Conservation (phyloP, 768 basidiomycete species). For the Tylopilus balloui region DNA sequence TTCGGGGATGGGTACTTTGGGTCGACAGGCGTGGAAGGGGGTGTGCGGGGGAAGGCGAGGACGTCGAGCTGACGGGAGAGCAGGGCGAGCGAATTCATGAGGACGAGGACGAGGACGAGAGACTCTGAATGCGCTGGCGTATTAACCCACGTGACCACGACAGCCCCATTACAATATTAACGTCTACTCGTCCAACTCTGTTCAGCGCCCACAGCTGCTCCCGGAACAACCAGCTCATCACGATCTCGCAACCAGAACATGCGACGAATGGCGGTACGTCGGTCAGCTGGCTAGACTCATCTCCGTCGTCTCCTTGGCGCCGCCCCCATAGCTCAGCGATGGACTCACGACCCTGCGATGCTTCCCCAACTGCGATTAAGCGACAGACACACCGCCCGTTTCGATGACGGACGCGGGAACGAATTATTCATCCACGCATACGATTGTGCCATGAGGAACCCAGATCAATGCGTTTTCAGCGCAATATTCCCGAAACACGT, state of each 20-base stretch:
- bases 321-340: not conserved
- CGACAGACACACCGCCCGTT: constrained; percentile 80
- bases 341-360: constrained; percentile 71
- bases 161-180: constrained; percentile 39
- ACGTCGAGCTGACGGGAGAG: constrained; percentile 82
- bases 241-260: constrained; percentile 46
- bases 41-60: constrained; percentile 55
- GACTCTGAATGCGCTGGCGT: not conserved
- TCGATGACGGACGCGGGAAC: constrained; percentile 74
- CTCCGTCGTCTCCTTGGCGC: constrained; percentile 29
- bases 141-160: constrained; percentile 27
- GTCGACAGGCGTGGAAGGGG: constrained; percentile 51
- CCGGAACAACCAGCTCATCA: constrained; percentile 47
- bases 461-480: constrained; percentile 24
- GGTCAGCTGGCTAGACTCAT: constrained; percentile 66
- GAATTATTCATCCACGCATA: constrained; percentile 56
- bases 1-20: constrained; percentile 27
- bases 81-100: constrained; percentile 80
- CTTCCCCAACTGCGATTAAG: constrained; percentile 84
- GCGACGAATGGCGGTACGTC: constrained; percentile 61
- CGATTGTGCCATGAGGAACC: constrained; percentile 73
- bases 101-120: not conserved
- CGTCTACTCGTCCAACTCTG: constrained; percentile 35
- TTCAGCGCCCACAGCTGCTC: constrained; percentile 42
- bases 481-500: not conserved